A percentile compares a stretch with the other conserved stretches of the same genome.
phyloP scores from a whole-genome alignment of 805 yeast genomes.

The Wickerhamomyces bovis region DNA sequence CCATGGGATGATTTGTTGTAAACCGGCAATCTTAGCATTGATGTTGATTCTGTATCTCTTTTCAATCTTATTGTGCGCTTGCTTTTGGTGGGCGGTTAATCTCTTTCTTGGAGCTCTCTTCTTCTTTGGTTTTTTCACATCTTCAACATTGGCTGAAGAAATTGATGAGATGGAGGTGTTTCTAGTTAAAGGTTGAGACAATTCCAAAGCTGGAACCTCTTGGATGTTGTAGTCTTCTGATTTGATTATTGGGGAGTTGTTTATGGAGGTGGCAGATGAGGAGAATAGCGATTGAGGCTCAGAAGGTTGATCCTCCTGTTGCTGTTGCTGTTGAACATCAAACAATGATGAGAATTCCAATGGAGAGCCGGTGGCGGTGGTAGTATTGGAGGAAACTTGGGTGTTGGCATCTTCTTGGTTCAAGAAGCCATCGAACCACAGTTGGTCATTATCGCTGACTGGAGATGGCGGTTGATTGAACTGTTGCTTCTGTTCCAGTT shows the following conservation, averaged over 20 bases:
- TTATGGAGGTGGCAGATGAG: slow-evolving; percentile 22
- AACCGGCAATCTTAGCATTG: slow-evolving; percentile 62
- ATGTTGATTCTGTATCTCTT: slow-evolving; percentile 66
- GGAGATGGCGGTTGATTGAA: slow-evolving; percentile 9
- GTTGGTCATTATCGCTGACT: slow-evolving; percentile 11
- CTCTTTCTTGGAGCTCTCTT: slow-evolving; percentile 50
- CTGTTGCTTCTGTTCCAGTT: slow-evolving; percentile 9
- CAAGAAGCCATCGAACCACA: slow-evolving; percentile 22
- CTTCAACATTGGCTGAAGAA: slow-evolving; percentile 3
- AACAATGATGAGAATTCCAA: slow-evolving; percentile 24
- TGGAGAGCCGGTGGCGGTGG: slow-evolving; percentile 20
- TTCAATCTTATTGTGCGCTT: slow-evolving; percentile 70
- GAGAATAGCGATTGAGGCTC: slow-evolving; percentile 15
- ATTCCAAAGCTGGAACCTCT: slow-evolving; percentile 10
- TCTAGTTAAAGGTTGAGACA: slow-evolving; percentile 7
- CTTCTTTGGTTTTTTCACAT: slow-evolving; percentile 28
- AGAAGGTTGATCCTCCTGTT: slow-evolving; percentile 9
- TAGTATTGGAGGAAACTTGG: slow-evolving; percentile 3
- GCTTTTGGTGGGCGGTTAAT: slow-evolving; percentile 53
- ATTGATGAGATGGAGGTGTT: slow-evolving; percentile 11
- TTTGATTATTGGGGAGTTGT: slow-evolving; percentile 26
- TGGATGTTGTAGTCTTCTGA: slow-evolving; percentile 15
- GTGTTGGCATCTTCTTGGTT: slow-evolving; percentile 5
- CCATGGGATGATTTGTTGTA: slow-evolving; percentile 65
- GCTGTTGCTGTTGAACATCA: slow-evolving; percentile 11